Base-by-base conservation (phyloP, 78 protist genomes). In the Guillardia theta region DNA sequence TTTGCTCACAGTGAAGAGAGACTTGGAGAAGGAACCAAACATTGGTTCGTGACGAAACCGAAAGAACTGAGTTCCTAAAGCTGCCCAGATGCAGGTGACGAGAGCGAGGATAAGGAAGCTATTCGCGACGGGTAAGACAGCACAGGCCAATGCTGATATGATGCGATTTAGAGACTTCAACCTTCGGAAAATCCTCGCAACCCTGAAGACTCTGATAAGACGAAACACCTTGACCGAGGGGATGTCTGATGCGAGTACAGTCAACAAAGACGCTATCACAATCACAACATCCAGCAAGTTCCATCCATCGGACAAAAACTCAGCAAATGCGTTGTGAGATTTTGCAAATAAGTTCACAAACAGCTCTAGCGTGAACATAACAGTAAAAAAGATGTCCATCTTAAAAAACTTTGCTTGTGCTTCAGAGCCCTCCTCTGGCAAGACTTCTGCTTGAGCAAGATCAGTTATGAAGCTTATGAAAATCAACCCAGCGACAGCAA, bases 1-100 rank as follows among this genome's bases (percentile, higher is more conserved):
- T n/a, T n/a, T n/a, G n/a, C n/a, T n/a, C n/a, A n/a, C n/a, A 22
- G 90, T 43, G 90, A 78, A 78, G 48, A 78, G 90, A 1, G 50
- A 15, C 43, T 12, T 37, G 1, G 21, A 43, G 70, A 70, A 70
- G 33, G 33, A 36, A 24, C 83, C 83, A 43, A 70, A 70, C 36
- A 33, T 70, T 24, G 15, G 46, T 36, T 36, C 46, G 27, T 24
- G 46, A 12, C 41, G 33, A 36, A 36, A 36, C 27, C 45, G 46
- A 18, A 70, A 70, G 41, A 70, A 33, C 46, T 43, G n/a, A 43
- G 36, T 43, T 12, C 83, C 83, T 15, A 70, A 10, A 24, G 36
- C 21, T 3, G 83, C 83, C 46, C 36, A 70, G 41, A 70, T 70
- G 45, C 33, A 33, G n/a, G 6, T 33, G 41, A 70, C 41, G 41